phyloP scores from a whole-genome alignment of 305 asterid genomes.

The Fraxinus xanthoxyloides region DNA sequence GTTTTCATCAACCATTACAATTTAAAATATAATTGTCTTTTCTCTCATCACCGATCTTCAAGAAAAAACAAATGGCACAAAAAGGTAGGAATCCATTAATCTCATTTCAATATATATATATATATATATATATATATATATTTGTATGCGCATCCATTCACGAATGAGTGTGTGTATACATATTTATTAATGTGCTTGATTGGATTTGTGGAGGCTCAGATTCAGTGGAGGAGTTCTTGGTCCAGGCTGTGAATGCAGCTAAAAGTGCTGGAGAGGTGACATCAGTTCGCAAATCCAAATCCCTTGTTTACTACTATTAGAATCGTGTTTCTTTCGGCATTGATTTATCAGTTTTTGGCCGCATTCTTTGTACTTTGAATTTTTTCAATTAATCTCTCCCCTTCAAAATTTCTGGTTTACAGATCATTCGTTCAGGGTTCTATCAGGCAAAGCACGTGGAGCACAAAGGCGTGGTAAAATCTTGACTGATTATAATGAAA shows the following conservation, averaged over 20 bases:
- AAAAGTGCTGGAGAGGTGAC: constrained; percentile 82
- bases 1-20: constrained; percentile 14
- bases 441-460: constrained; percentile 71
- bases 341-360: constrained; percentile 7
- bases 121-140: not conserved
- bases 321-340: not conserved
- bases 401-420: constrained; percentile 22
- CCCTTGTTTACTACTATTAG: not conserved
- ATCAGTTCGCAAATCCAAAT: not conserved
- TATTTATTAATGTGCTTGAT: constrained; percentile 22
- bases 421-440: constrained; percentile 80
- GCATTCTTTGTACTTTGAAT: constrained; percentile 9
- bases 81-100: constrained; percentile 39
- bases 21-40: not conserved
- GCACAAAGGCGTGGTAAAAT: constrained; percentile 81
- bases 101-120: not conserved
- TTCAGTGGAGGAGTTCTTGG: constrained; percentile 64
- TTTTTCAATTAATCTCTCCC: constrained; percentile 11
- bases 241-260: constrained; percentile 79
- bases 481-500: not conserved
- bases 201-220: constrained; percentile 35
- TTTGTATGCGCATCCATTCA: constrained; percentile 3
- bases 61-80: constrained; percentile 43
- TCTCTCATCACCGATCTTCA: constrained; percentile 17
- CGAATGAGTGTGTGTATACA: not conserved